phyloP scores from a whole-genome alignment of 2,329 filamentous ascomycete genomes.

The Akanthomyces dipterigenus region DNA sequence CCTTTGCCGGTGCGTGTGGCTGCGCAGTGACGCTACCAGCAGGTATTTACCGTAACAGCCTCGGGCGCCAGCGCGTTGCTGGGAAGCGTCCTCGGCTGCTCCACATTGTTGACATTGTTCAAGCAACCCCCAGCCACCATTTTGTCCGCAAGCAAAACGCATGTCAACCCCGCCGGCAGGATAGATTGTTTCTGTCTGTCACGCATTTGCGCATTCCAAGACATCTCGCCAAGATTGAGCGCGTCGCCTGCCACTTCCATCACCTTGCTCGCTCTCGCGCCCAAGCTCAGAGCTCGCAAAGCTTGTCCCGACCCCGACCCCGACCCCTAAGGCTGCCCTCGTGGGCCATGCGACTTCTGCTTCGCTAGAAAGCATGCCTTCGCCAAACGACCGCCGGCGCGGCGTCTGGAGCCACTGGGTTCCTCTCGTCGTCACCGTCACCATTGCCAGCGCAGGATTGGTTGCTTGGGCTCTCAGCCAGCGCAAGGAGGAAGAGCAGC shows the following conservation, averaged over 20 bases:
- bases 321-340: slow-evolving; percentile 46
- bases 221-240: not conserved
- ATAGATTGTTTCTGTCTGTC: slow-evolving; percentile 2
- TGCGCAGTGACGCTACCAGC: not conserved
- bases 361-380: slow-evolving; percentile 31
- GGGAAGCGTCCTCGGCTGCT: slow-evolving; percentile 13
- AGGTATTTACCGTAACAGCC: slow-evolving; percentile 30
- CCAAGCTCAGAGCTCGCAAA: not conserved
- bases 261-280: not conserved
- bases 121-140: slow-evolving; percentile 17
- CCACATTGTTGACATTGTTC: slow-evolving; percentile 18
- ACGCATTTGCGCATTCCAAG: slow-evolving; percentile 11
- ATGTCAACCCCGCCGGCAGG: slow-evolving; percentile 13
- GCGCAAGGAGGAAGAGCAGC: slow-evolving; percentile 66
- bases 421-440: slow-evolving; percentile 78
- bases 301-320: not conserved
- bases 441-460: slow-evolving; percentile 77
- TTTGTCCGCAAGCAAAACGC: slow-evolving; percentile 15
- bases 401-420: slow-evolving; percentile 78
- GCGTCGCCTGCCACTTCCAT: not conserved
- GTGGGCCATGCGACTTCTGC: slow-evolving; percentile 52
- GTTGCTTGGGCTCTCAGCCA: slow-evolving; percentile 95
- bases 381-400: slow-evolving; percentile 35
- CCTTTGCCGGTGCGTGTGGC: not conserved
- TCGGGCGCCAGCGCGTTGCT: slow-evolving; percentile 22